Evolutionary conservation across 2,329 filamentous ascomycete genomes (phyloP), one percentile per base, ranked within the genome.

Genomic region (Colletotrichum caudatum): DNA sequence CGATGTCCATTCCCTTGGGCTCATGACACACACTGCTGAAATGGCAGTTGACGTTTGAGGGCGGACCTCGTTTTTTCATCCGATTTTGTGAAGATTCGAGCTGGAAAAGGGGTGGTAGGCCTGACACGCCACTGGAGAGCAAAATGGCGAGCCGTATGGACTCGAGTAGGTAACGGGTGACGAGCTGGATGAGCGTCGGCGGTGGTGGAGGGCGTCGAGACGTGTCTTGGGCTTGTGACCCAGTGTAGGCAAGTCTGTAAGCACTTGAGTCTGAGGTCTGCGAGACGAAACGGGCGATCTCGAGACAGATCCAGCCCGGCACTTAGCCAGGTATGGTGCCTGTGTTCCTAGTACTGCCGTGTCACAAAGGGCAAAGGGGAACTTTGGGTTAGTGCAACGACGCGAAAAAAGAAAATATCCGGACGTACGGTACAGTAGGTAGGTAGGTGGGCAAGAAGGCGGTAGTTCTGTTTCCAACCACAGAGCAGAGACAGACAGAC

Each of bases 171-270:
- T n/a, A 1, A 8, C 18, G 20, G 6, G 18, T 44, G 1, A 20
- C 20, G 8, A 46, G 44, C 5, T 46, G 8, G 44, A n/a, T 46
- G 44, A 0, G 8, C 7, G 20, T 1, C 18, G 11, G 7, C 6
- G 18, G 20, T 23, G 12, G 3, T 41, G n/a, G 48, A 64, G 57
- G 51, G 68, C 64, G 58, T 62, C 29, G 58, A 68, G 12, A 71
- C 53, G 18, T 71, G 68, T 71, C 68, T 66, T 37, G 51, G 7
- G 44, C 51, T 61, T 67, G 48, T 54, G 64, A 12, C 37, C 35
- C 23, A 26, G 54, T 35, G 5, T 20, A 46, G 33, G 8, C 20
- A 48, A 46, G n/a, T 63, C 50, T 35, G 35, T 35, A 29, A 29
- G 29, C 29, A 35, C 35, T 35, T 35, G 6, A 35, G 56, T 14